Evolutionary conservation across 805 yeast genomes (phyloP).

Genomic region (Teunomyces pallodes): DNA sequence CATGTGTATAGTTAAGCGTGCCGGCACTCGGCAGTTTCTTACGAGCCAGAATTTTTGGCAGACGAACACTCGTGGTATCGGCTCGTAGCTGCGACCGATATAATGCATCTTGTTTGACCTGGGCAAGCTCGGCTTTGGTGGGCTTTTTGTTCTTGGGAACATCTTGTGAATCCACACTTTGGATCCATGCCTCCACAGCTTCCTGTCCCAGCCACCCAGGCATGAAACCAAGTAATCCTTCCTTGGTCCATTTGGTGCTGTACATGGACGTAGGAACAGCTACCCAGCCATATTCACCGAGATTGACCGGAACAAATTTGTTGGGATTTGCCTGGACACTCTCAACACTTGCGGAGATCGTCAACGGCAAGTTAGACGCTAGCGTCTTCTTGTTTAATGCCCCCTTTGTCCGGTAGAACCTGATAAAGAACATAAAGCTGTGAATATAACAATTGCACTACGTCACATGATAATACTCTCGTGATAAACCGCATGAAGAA

Average conservation of each 20-base stretch:
- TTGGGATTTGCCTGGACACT: constrained; percentile 11
- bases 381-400: constrained; percentile 6
- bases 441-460: not conserved
- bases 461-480: not conserved
- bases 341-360: constrained; percentile 6
- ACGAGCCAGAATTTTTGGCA: not conserved
- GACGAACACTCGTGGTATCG: constrained; percentile 11
- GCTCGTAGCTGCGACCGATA: constrained; percentile 22
- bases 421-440: not conserved
- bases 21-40: constrained; percentile 8
- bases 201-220: constrained; percentile 5
- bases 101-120: constrained; percentile 16
- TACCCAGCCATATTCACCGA: constrained; percentile 21
- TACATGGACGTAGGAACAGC: constrained; percentile 16
- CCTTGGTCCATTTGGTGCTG: constrained; percentile 20
- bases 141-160: constrained; percentile 13
- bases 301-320: constrained; percentile 14
- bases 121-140: constrained; percentile 10
- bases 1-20: constrained; percentile 27
- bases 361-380: not conserved
- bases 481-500: not conserved
- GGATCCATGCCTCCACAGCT: constrained; percentile 15
- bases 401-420: constrained; percentile 8
- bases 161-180: constrained; percentile 6
- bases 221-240: constrained; percentile 4